Base-by-base conservation (phyloP, 2,329 filamentous ascomycete genomes). In the Penicillium oxalicum region DNA sequence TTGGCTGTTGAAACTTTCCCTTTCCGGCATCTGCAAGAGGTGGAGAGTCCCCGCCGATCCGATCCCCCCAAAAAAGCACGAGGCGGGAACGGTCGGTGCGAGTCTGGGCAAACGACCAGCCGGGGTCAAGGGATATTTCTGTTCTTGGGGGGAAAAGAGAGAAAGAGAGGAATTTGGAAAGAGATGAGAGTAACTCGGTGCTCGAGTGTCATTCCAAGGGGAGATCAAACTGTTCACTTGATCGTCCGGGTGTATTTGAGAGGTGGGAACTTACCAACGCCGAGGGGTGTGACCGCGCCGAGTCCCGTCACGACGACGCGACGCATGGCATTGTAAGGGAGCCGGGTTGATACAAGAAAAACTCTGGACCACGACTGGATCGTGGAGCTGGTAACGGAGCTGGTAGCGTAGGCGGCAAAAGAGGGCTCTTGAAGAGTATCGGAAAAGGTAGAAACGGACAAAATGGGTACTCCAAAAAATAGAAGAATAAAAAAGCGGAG, bases 271-370 rank as follows among this genome's bases (percentile, higher is more conserved):
- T 55, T 64, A 82, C 80, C 89, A 50, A 94, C 82, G 53, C 88
- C 91, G 26, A 96, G 76, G 50, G 91, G 91, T 57, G 87, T 89
- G 60, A 93, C 79, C 65, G 86, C 87, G 53, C 88, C 88, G 43
- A 93, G 76, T 63, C 88, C 88, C 45, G 88, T 93, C 65, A 93
- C 84, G 61, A 91, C 88, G 60, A 93, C 88, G 60, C 87, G 82
- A 60, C 72, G 71, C 72, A 74, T 72, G 46, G 60, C 63, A 65
- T 64, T 28, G 29, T 25, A 32, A 27, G 38, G 27, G 38, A 28
- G 42, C 18, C 18, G 18, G 2, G 18, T 18, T 18, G 18, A 18
- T 18, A 29, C 9, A n/a, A 38, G 27, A 34, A n/a, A 13, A 11
- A 26, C 36, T 37, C n/a, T 35, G 32, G 24, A 43, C 26, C 40